Evolutionary conservation across 352 stramenopile species (phyloP).

Genomic region (Phytophthora sojae): DNA sequence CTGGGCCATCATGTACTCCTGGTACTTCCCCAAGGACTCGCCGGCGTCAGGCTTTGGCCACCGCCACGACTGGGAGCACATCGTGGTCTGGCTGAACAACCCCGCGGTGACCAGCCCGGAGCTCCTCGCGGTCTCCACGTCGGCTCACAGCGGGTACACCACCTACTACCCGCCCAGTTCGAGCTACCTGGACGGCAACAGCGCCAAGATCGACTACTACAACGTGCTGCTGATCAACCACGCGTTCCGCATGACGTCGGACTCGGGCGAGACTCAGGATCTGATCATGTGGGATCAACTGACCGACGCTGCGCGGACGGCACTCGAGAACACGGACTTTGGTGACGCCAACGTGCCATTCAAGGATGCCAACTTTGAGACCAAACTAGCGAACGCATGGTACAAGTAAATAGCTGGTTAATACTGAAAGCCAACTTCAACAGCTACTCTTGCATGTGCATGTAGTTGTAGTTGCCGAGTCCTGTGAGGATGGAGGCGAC

Average conservation of each 20-base stretch:
- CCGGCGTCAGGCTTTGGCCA: not conserved
- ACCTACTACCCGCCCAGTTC: not conserved
- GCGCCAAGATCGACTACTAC: not conserved
- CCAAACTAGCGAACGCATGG: slow-evolving; percentile 12
- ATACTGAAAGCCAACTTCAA: not conserved
- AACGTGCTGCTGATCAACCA: not conserved
- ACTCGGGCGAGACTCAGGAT: slow-evolving; percentile 2
- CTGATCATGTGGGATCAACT: slow-evolving; percentile 13
- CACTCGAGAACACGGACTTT: slow-evolving; percentile 22
- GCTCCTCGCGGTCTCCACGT: not conserved
- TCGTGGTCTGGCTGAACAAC: not conserved
- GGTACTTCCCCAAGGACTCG: slow-evolving; percentile 3
- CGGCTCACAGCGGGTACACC: not conserved
- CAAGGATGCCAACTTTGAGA: slow-evolving; percentile 28
- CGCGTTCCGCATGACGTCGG: slow-evolving; percentile 2
- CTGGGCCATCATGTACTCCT: slow-evolving; percentile 6
- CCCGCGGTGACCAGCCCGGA: not conserved
- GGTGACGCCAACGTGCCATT: slow-evolving; percentile 26
- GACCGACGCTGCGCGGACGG: slow-evolving; percentile 14
- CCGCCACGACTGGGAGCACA: slow-evolving; percentile 2
- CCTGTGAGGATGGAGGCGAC: not conserved
- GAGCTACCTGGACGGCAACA: not conserved
- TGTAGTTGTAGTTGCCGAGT: not conserved
- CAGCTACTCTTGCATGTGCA: not conserved
- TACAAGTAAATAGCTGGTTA: too few relatives aligned